Evolutionary conservation across 148 eudicot genomes (phyloP), one percentile per base, ranked within the genome.

Genomic region (Diospyros lotus): DNA sequence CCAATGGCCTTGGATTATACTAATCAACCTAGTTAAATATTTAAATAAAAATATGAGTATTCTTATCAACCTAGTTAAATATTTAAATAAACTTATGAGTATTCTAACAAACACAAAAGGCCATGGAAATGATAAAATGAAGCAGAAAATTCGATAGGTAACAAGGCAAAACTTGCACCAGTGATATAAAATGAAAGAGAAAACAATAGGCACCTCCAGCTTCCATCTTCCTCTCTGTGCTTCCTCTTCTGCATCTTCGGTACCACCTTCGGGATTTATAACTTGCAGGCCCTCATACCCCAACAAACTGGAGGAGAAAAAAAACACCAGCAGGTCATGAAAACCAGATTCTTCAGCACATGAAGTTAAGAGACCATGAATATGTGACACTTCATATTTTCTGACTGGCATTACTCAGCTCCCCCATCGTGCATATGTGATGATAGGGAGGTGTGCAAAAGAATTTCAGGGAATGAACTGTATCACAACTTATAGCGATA

Each of bases 221-320:
- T 79, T 87, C 98, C 98, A 95, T 83, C 98, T 86, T 77, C 98
- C 98, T 84, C 77, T 87, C 50, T 84, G 91, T 28, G 98, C 98
- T 89, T 95, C 98, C 74, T 86, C 97, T 67, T 86, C 97, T 40
- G 94, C 97, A 83, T 95, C 98, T 45, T 87, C 97, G 68, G 85
- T 76, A 64, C 98, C 97, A 64, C 98, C 98, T 50, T 95, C 98
- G 1, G 98, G 98, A 82, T 92, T 95, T 80, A 95, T 86, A 41
- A 95, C 96, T 84, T 92, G 94, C 82, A 95, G 73, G 60, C 93
- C 93, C 80, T 95, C 98, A 80, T 89, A 89, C 68, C 93, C 94
- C 77, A 90, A 73, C 86, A 89, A 38, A 58, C 97, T 92, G 73
- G 17, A 69, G 9, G 42, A 48, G 8, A 68, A 50, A 48, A 17